phyloP scores from a whole-genome alignment of 306 rosid genomes.

The Oemleria cerasiformis region DNA sequence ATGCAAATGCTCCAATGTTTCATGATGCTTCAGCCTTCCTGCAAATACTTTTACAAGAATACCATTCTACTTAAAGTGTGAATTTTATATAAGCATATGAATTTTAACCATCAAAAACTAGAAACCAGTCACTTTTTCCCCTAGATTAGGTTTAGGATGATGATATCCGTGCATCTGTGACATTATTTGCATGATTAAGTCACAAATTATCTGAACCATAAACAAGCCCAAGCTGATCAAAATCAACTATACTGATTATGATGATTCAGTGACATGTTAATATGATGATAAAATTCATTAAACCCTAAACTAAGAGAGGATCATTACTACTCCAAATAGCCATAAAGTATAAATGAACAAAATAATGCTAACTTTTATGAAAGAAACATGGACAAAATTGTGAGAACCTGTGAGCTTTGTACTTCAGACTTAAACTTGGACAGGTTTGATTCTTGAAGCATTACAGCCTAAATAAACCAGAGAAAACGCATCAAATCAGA shows the following conservation, averaged over 20 bases:
- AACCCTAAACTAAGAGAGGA: neutral
- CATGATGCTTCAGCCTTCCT: neutral
- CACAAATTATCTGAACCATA: neutral
- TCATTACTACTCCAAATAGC: neutral
- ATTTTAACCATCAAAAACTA: neutral
- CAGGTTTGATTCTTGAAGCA: slow-evolving; percentile 45
- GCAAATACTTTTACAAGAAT: neutral
- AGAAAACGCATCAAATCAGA: neutral
- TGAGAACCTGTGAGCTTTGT: slow-evolving; percentile 53
- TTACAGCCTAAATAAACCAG: slow-evolving; percentile 33
- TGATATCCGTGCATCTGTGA: neutral
- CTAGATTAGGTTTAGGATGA: neutral
- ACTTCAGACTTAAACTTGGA: slow-evolving; percentile 55
- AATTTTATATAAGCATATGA: neutral
- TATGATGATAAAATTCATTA: neutral
- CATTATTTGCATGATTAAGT: neutral
- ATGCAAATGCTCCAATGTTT: too few species aligned
- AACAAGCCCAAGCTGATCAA: neutral
- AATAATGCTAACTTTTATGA: neutral
- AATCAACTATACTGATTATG: neutral
- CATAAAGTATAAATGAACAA: neutral
- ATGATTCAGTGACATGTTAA: neutral
- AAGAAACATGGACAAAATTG: neutral
- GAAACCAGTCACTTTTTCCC: neutral
- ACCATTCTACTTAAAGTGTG: neutral